phyloP scores from a whole-genome alignment of 306 rosid genomes.

The Carpinus viminea region DNA sequence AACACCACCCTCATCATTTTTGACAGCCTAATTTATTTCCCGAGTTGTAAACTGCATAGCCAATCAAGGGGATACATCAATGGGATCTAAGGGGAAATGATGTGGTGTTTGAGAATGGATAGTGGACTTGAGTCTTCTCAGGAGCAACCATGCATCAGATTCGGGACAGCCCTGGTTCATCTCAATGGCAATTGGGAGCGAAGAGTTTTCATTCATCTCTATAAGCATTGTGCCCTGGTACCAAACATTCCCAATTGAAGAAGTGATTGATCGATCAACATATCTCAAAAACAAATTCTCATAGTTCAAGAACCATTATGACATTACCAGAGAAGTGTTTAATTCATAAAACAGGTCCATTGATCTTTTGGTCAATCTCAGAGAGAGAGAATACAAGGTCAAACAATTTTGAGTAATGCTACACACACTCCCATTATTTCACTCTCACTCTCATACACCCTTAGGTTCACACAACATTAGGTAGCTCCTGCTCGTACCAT shows the following conservation, averaged over 20 bases:
- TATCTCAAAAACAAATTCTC: slow-evolving; percentile 9
- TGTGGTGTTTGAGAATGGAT: slow-evolving; percentile 31
- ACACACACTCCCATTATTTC: too few species aligned
- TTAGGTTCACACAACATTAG: too few species aligned
- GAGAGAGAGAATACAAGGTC: background rate
- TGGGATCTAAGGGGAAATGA: slow-evolving; percentile 30
- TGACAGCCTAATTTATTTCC: slow-evolving; percentile 18
- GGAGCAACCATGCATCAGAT: slow-evolving; percentile 78
- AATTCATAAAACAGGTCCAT: background rate
- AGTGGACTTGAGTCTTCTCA: slow-evolving; percentile 59
- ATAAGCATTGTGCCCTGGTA: slow-evolving; percentile 74
- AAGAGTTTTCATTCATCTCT: slow-evolving; percentile 51
- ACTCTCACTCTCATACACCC: too few species aligned
- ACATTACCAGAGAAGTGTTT: slow-evolving; percentile 15
- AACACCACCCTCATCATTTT: background rate
- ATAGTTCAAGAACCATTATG: slow-evolving; percentile 7
- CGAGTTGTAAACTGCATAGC: slow-evolving; percentile 7
- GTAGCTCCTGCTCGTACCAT: too few species aligned
- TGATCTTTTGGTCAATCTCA: background rate
- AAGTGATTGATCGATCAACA: slow-evolving; percentile 18
- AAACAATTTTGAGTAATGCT: background rate
- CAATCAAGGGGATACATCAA: slow-evolving; percentile 61
- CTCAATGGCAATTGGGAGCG: slow-evolving; percentile 68
- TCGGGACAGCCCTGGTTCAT: slow-evolving; percentile 73
- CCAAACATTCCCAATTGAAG: slow-evolving; percentile 20